Evolutionary conservation across 1,284 basidiomycete species (phyloP), one percentile per base, ranked within the genome.

Genomic region (Rhodotorula sp.): DNA sequence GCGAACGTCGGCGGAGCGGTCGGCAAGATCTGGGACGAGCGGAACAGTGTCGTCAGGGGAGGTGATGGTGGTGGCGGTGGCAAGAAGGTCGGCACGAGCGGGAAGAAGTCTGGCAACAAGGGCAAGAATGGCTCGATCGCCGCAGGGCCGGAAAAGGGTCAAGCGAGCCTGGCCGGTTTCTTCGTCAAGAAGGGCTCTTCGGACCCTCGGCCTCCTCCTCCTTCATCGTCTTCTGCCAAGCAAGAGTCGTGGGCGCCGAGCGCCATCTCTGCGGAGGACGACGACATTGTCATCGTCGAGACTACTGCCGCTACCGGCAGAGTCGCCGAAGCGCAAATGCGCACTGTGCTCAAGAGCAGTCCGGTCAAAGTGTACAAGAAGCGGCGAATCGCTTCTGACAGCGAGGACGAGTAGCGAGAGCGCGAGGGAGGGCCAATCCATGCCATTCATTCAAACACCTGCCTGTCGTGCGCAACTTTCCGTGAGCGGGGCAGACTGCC

Each of bases 1-100:
- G 84, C 85, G 70, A 91, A 90, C 46, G 58, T 69, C 18, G 75
- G 75, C 4, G 75, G 75, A 0, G 75, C 75, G 34, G 66, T 73
- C 20, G 64, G 52, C 16, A 77, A 77, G 64, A 52, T 75, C 3
- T 77, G 73, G 75, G 70, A 67, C 15, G 63, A 67, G 65, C n/a
- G 75, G 14, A 14, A 62, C 51, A 21, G 51, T 21, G 39, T 31
- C 18, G 39, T 52, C 12, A 49, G 7, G 15, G 58, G 34, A 34
- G 34, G 64, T 16, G 10, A 23, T 49, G 34, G 34, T 6, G 34
- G 34, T 34, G 34, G 47, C 29, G 6, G 39, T 10, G 12, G 57
- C 12, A 43, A 43, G 39, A 49, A 20, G 29, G 23, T 51, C 18
- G 47, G 20, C 6, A 14, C 26, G 52, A 16, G 8, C 29, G 56